A percentile compares a stretch with the other conserved stretches of the same genome.
These are phyloP conservation scores for Chlamydomonas sphaeroides DNA, from an alignment of 139 green algal species.

Conservation along the genomic window DNA sequence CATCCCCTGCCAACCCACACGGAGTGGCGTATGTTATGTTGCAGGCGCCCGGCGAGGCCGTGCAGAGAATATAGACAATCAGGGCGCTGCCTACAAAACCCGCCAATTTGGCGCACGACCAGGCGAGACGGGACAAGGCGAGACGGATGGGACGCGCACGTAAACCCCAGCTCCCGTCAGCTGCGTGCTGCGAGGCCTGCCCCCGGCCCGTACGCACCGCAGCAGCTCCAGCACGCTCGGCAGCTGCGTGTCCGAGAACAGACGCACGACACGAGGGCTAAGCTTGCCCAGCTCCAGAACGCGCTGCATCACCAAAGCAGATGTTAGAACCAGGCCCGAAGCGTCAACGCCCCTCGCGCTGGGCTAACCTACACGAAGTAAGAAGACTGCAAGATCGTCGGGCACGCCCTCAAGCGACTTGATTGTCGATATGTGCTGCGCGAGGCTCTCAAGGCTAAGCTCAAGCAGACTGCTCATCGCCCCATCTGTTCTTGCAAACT, in stretches of 20 bases:
- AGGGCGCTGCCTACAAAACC: neutral
- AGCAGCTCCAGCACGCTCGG: neutral
- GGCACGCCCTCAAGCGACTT: neutral
- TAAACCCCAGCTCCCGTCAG: too few species aligned
- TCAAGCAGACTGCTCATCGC: neutral
- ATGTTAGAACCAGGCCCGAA: neutral
- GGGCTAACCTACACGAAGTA: neutral
- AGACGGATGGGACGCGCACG: too few species aligned
- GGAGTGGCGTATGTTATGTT: too few species aligned
- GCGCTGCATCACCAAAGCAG: neutral
- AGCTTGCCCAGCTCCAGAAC: slow-evolving; percentile 31
- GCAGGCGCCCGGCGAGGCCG: too few species aligned
- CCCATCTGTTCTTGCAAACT: too few species aligned
- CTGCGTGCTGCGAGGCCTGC: too few species aligned
- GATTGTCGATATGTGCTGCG: neutral
- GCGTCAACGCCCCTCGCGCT: too few species aligned
- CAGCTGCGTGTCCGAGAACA: neutral
- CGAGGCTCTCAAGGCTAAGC: neutral
- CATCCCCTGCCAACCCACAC: too few species aligned
- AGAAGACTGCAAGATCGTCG: slow-evolving; percentile 9
- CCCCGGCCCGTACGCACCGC: neutral
- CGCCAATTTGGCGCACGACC: too few species aligned
- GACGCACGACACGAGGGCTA: neutral
- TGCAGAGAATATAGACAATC: too few species aligned
- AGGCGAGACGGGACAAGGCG: too few species aligned